Percentiles rank a stretch among this genome's conserved stretches.
Evolutionary conservation across 495 filamentous ascomycete genomes (phyloP).

Genomic region (Penicillium coffeae): DNA sequence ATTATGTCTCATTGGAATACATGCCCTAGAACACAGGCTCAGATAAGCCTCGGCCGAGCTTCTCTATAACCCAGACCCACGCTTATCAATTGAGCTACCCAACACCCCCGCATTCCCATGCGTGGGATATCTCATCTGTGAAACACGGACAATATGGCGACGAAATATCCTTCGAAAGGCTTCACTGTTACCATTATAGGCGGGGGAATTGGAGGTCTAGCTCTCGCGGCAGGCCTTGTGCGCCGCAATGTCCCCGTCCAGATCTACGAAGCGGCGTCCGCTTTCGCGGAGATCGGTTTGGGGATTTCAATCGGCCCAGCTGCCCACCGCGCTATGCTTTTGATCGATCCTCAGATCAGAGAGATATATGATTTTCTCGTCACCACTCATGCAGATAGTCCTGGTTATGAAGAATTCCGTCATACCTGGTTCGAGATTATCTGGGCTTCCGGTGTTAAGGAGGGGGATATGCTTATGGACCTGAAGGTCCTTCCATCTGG

Average conservation of each 20-base stretch:
- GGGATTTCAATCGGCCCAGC: conserved; percentile 59
- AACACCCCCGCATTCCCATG: not conserved
- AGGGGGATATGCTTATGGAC: conserved; percentile 27
- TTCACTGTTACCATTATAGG: conserved; percentile 55
- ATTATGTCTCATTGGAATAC: not conserved
- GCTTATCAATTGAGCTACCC: not conserved
- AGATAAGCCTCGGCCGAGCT: too few relatives aligned
- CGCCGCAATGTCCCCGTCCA: conserved; percentile 45
- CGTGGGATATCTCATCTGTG: not conserved
- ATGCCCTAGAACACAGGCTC: too few relatives aligned
- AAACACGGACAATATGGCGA: not conserved
- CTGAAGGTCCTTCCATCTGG: conserved; percentile 30
- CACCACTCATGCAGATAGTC: conserved; percentile 27
- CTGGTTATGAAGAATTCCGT: conserved; percentile 18
- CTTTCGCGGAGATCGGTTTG: conserved; percentile 55
- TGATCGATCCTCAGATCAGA: conserved; percentile 42
- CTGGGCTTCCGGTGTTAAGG: conserved; percentile 19
- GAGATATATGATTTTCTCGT: conserved; percentile 31
- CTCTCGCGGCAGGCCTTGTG: conserved; percentile 52
- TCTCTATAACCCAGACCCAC: too few relatives aligned
- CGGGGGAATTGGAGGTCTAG: conserved; percentile 57
- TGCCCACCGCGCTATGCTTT: conserved; percentile 50
- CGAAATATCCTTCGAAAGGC: conserved; percentile 8
- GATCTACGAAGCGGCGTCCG: conserved; percentile 53
- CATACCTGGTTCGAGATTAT: conserved; percentile 29